Evolutionary conservation across 2,329 filamentous ascomycete species (phyloP), one percentile per base, ranked within the genome.

Genomic region (Laburnicola sp.): DNA sequence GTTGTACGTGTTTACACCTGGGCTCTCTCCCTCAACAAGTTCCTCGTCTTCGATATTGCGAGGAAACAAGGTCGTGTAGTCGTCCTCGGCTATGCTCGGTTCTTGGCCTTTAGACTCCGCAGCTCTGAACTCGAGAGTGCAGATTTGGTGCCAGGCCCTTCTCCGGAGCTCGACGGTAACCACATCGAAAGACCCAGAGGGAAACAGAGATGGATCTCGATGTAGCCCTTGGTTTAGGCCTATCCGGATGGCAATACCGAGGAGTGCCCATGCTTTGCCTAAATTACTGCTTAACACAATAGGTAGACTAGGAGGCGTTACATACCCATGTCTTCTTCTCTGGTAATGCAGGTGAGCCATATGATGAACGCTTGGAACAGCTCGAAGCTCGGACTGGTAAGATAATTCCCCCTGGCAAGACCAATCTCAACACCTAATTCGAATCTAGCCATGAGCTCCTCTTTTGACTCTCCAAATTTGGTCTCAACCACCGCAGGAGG

Each of bases 101-200:
- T 74, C 71, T 48, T 73, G 71, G 2, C 71, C 71, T 54, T 72
- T 73, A 34, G 68, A 72, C 44, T 74, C 71, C 4, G 70, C 69
- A 8, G 71, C 68, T 36, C 70, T 65, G 43, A 68, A 72, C 34
- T 74, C 71, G 6, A 74, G 57, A 45, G 73, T 66, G 31, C 69
- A 71, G 30, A 74, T 52, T 40, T 73, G 70, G 59, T 72, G 65
- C 71, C 70, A 73, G 41, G 70, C 57, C 4, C 70, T 61, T 16
- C 71, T 68, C 21, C 71, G 68, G 23, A 66, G 46, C 44, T 74
- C 71, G n/a, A 72, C 71, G 6, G 68, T 72, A 11, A 73, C 58
- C 5, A 60, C 59, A 43, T 74, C 71, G 64, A 72, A 71, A 4
- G 68, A 70, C 0, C 70, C 70, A 10, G 56, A 31, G 1, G 70